These are phyloP conservation scores for Cladochytrium replicatum DNA, from an alignment of 192 early-diverging fungal genomes.

Conservation along the genomic window DNA sequence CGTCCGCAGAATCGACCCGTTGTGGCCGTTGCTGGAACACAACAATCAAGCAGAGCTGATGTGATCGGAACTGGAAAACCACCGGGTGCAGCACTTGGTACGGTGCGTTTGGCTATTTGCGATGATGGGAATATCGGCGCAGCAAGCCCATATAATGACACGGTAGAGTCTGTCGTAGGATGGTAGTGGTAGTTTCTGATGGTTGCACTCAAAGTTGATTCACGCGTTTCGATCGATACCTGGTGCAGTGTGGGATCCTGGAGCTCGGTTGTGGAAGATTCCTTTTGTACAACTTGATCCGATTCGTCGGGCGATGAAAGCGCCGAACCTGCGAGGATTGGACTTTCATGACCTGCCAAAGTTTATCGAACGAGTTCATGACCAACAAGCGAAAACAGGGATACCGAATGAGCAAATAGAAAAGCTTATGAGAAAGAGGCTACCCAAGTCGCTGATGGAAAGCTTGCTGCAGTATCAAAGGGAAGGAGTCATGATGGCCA, in stretches of 20 bases:
- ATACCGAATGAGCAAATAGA: background rate
- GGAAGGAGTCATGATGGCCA: conserved; percentile 18
- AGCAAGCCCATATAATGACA: too few relatives aligned
- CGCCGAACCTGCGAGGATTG: too few relatives aligned
- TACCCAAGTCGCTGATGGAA: conserved; percentile 6
- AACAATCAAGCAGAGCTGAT: too few relatives aligned
- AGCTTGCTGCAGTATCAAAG: conserved; percentile 22
- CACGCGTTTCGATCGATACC: conserved; percentile 2
- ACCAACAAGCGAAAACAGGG: background rate
- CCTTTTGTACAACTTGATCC: background rate
- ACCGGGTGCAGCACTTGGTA: too few relatives aligned
- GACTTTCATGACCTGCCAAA: background rate
- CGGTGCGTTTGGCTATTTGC: too few relatives aligned
- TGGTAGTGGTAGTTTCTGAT: too few relatives aligned
- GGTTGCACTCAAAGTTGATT: too few relatives aligned
- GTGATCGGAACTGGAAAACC: too few relatives aligned
- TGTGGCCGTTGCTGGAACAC: too few relatives aligned
- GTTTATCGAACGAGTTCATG: conserved; percentile 1
- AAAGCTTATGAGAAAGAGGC: background rate
- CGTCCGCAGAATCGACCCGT: background rate
- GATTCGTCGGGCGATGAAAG: background rate
- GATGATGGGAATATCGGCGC: too few relatives aligned
- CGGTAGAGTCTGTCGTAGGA: too few relatives aligned
- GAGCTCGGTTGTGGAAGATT: background rate
- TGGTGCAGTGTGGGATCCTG: background rate